A percentile compares a stretch with the other conserved stretches of the same genome.
These are phyloP conservation scores for Tephrocybe sp. DNA, from an alignment of 768 basidiomycete species.

Conservation along the genomic window DNA sequence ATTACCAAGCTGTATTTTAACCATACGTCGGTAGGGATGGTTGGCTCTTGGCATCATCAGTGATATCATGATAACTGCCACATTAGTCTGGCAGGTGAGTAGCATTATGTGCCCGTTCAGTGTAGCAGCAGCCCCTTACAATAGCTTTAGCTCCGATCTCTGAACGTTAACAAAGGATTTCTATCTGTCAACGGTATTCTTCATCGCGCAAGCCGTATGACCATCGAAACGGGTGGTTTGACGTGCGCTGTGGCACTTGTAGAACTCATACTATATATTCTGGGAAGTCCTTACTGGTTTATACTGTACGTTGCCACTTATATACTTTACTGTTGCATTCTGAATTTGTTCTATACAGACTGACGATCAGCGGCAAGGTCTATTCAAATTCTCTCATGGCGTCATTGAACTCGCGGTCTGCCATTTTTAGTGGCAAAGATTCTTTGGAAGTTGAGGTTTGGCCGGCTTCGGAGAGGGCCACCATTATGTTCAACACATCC, in stretches of 20 bases:
- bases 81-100: slow-evolving; percentile 1
- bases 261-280: neutral
- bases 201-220: neutral
- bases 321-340: no score
- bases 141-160: neutral
- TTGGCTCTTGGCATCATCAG: neutral
- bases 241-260: neutral
- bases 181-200: neutral
- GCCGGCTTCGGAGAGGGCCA: neutral
- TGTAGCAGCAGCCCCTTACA: neutral
- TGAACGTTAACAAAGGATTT: neutral
- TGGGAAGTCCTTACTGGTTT: neutral
- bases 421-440: neutral
- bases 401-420: neutral
- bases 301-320: neutral
- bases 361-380: slow-evolving; percentile 6
- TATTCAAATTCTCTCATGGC: slow-evolving; percentile 6
- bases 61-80: neutral
- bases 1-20: neutral
- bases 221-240: neutral
- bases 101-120: no score
- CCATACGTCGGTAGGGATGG: neutral
- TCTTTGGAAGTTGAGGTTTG: neutral
- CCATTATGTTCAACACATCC: neutral
- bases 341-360: neutral